Base-by-base conservation (phyloP, 2,329 filamentous ascomycete genomes). In the Neoascochyta sp. region DNA sequence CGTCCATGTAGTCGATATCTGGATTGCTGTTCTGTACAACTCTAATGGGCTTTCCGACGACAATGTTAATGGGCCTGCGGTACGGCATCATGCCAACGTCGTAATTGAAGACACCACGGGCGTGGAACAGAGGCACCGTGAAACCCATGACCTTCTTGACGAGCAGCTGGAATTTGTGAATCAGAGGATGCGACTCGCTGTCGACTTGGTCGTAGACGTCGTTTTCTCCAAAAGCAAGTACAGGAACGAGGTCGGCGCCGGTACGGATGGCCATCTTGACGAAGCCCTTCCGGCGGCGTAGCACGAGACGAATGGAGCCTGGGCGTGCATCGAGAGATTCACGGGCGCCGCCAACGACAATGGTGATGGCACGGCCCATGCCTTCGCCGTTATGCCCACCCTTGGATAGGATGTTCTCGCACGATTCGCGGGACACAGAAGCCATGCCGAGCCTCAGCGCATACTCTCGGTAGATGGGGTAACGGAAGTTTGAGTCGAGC, bases 71-170 rank as follows among this genome's bases (percentile, higher is more conserved):
- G 8, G 87, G 82, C 28, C 81, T 74, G 9, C 92, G 80, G 62
- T 95, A 96, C 0, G 92, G 92, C 86, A 96, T 88, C 51, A 96
- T 69, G 4, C 92, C 92, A 9, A 95, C 86, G 60, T 98, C 92
- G 58, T 98, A 96, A 63, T 98, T 98, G 67, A 96, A 95, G 22
- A 96, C 81, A 9, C 90, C 90, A 15, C 89, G 70, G 3, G 89
- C 90, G 60, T 95, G 88, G 52, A 95, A 83, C 16, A 94, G 75
- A 1, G 92, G 89, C 8, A 96, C 74, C 0, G 92, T 96, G 53
- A 95, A 98, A 29, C 93, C 93, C 71, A 93, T 80, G 5, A 83
- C 70, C 47, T 83, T 84, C 65, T 96, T 90, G 34, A 93, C 69
- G 16, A 88, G 67, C 68, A 95, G 79, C 65, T 98, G 92, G 20